Conservation (phyloP, 805 yeast genomes). For the Wickerhamiella vanderwaltii region DNA sequence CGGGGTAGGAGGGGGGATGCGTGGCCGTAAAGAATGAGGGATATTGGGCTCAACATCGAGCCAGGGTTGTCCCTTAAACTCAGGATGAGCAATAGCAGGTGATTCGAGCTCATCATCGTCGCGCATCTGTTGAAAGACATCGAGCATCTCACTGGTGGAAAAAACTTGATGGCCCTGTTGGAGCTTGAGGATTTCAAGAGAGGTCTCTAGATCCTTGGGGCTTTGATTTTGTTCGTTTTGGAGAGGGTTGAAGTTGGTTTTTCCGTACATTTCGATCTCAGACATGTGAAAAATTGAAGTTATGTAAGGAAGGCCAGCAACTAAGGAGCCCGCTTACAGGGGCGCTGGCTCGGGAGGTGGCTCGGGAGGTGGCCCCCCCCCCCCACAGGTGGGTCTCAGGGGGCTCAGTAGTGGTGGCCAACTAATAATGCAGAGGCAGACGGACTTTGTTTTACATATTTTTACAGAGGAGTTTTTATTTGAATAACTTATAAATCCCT, state of each 20-base stretch:
- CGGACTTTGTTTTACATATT: too few relatives aligned
- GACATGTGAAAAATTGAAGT: slow-evolving; percentile 8
- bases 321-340: too few relatives aligned
- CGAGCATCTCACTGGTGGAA: slow-evolving; percentile 41
- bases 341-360: too few relatives aligned
- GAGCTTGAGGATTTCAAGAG: slow-evolving; percentile 1
- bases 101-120: slow-evolving; percentile 24
- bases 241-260: not conserved
- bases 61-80: slow-evolving; percentile 24
- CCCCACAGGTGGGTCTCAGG: too few relatives aligned
- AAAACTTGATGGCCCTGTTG: slow-evolving; percentile 36
- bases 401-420: too few relatives aligned
- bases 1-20: slow-evolving; percentile 8
- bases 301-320: too few relatives aligned
- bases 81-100: slow-evolving; percentile 14
- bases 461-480: not conserved
- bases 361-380: too few relatives aligned
- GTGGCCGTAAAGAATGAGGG: slow-evolving; percentile 11
- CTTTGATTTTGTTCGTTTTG: not conserved
- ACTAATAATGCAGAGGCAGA: too few relatives aligned
- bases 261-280: slow-evolving; percentile 9
- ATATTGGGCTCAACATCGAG: slow-evolving; percentile 25
- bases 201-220: not conserved
- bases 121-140: slow-evolving; percentile 37
- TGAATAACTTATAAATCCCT: not conserved